A percentile compares a stretch with the other conserved stretches of the same genome.
Evolutionary conservation across 2,329 filamentous ascomycete genomes (phyloP).

Genomic region (Cladosporium sphaerospermum): DNA sequence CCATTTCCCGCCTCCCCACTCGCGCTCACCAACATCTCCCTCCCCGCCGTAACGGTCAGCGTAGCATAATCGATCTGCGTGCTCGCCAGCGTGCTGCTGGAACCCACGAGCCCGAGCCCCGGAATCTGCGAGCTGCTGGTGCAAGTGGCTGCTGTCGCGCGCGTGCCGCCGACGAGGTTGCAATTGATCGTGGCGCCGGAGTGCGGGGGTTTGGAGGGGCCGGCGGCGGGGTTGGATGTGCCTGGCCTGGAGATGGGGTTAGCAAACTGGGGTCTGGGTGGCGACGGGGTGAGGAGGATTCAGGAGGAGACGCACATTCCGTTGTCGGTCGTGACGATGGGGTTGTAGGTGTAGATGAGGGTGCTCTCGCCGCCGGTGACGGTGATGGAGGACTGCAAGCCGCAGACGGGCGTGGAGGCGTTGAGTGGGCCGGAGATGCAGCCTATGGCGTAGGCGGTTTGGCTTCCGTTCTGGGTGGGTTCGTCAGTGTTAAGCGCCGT

Average conservation of each 20-base stretch:
- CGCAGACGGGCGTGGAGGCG: conserved; percentile 16
- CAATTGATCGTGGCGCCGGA: conserved; percentile 20
- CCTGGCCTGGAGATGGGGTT: conserved; percentile 14
- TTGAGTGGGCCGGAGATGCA: conserved; percentile 15
- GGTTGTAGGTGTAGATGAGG: conserved; percentile 16
- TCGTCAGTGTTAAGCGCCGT: neutral
- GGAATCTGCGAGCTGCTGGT: conserved; percentile 17
- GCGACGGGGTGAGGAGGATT: conserved; percentile 13
- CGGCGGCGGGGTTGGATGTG: conserved; percentile 12
- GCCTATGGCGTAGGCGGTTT: conserved; percentile 24
- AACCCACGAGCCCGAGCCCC: conserved; percentile 21
- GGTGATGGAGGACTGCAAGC: conserved; percentile 22
- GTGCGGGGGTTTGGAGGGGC: neutral
- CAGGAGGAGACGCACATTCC: conserved; percentile 12
- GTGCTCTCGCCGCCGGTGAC: conserved; percentile 27
- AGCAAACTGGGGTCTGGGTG: conserved; percentile 7
- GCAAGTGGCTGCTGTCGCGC: conserved; percentile 19
- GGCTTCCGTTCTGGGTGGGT: conserved; percentile 16
- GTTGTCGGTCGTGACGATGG: conserved; percentile 13
- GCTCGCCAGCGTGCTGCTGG: conserved; percentile 23
- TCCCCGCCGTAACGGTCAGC: conserved; percentile 24
- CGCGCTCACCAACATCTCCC: neutral
- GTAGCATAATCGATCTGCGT: conserved; percentile 24
- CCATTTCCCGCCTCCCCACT: neutral
- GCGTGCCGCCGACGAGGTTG: conserved; percentile 20